Conservation (phyloP, 2,329 filamentous ascomycete genomes). For the Pseudocercospora fijiensis region DNA sequence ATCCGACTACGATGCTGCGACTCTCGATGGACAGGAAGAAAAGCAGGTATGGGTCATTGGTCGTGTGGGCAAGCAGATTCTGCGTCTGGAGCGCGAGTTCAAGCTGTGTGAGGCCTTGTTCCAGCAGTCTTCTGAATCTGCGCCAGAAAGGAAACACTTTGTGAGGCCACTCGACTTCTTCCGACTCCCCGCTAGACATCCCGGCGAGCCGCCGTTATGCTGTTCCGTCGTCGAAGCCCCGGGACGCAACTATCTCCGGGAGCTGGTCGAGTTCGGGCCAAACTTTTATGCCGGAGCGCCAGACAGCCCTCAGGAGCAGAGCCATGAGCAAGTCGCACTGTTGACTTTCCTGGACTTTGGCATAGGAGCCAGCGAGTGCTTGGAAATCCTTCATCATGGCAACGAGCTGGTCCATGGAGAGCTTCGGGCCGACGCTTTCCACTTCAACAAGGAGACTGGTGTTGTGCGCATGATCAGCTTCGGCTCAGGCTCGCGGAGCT, state of each 20-base stretch:
- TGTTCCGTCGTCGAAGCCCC: conserved; percentile 80
- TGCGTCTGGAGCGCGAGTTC: conserved; percentile 83
- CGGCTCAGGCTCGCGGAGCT: conserved; percentile 80
- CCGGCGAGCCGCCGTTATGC: conserved; percentile 69
- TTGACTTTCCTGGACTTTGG: conserved; percentile 85
- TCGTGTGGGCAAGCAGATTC: conserved; percentile 74
- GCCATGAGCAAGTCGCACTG: conserved; percentile 48
- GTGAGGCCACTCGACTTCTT: conserved; percentile 78
- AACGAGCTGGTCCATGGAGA: conserved; percentile 87
- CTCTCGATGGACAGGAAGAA: conserved; percentile 32
- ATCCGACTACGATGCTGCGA: conserved; percentile 31
- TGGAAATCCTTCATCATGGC: conserved; percentile 88
- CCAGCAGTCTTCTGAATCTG: conserved; percentile 17
- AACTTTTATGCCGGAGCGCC: conserved; percentile 43
- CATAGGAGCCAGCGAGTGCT: conserved; percentile 78
- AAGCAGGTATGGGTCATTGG: conserved; percentile 63
- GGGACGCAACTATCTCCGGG: conserved; percentile 69
- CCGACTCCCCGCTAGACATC: conserved; percentile 64
- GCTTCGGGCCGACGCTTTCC: conserved; percentile 85
- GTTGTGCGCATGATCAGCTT: conserved; percentile 79
- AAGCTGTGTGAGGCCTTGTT: conserved; percentile 75
- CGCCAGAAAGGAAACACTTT: conserved; percentile 68
- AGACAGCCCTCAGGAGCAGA: conserved; percentile 25
- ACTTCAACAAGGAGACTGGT: conserved; percentile 71
- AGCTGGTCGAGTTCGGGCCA: conserved; percentile 74